Conservation (phyloP, 768 basidiomycete species). For the Daedaleopsis sinensis region DNA sequence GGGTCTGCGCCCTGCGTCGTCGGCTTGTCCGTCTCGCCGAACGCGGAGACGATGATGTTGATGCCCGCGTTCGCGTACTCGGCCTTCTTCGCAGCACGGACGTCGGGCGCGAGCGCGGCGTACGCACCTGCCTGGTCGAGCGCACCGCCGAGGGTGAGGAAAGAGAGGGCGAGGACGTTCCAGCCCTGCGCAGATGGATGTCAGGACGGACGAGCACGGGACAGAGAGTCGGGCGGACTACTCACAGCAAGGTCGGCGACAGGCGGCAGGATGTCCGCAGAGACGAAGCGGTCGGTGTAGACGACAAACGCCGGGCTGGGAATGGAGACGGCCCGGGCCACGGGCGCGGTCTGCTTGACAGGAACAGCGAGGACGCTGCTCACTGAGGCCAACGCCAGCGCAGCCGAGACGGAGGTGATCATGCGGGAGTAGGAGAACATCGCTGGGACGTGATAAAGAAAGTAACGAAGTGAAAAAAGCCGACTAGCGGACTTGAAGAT, state of each 20-base stretch:
- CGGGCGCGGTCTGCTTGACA: background rate
- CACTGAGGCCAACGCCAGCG: conserved; percentile 16
- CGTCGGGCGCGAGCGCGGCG: conserved; percentile 2
- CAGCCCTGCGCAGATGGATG: conserved; percentile 4
- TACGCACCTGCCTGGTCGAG: conserved; percentile 14
- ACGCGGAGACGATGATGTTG: conserved; percentile 26
- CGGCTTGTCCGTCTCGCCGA: conserved; percentile 33
- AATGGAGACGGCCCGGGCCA: background rate
- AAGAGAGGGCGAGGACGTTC: conserved; percentile 15
- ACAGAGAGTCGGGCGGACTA: background rate
- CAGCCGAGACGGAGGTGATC: conserved; percentile 15
- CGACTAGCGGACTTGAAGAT: conserved; percentile 12
- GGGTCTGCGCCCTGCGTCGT: conserved; percentile 34
- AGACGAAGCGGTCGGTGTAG: conserved; percentile 18
- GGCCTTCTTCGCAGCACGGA: conserved; percentile 21
- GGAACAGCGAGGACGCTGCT: conserved; percentile 12
- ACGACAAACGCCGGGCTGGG: conserved; percentile 17
- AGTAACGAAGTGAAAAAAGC: conserved; percentile 10
- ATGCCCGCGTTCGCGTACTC: conserved; percentile 27
- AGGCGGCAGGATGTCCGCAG: conserved; percentile 16
- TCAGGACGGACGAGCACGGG: background rate
- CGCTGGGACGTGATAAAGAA: conserved; percentile 9
- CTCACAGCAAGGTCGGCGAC: conserved; percentile 14
- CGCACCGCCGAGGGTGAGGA: conserved; percentile 14
- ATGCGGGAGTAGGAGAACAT: conserved; percentile 17